Conservation (phyloP, 192 early-diverging fungal genomes). For the Glomus cerebriforme region DNA sequence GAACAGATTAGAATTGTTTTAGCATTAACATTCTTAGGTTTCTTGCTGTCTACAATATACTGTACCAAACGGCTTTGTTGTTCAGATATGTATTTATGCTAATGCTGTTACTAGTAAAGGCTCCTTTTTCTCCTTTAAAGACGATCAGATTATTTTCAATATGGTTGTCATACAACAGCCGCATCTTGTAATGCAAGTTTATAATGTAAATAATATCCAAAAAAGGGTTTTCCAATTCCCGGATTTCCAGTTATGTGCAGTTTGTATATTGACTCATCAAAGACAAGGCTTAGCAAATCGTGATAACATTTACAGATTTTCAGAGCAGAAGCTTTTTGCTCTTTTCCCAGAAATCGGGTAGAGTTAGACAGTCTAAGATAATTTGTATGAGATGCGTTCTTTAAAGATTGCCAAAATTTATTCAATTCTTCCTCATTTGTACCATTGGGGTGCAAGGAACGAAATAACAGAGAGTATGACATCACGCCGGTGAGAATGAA, state of each 20-base stretch:
- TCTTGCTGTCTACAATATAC: conserved; percentile 19
- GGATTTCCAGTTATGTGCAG: not conserved
- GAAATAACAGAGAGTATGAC: no score
- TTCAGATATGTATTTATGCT: not conserved
- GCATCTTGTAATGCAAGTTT: not conserved
- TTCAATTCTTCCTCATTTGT: not conserved
- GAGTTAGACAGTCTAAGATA: not conserved
- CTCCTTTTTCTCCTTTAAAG: not conserved
- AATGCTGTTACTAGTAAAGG: not conserved
- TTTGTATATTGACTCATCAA: not conserved
- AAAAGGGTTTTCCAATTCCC: conserved; percentile 17
- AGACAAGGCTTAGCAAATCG: not conserved
- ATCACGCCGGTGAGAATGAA: no score
- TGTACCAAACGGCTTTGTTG: not conserved
- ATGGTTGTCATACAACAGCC: not conserved
- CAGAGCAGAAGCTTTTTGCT: not conserved
- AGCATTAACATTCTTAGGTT: not conserved
- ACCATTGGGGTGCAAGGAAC: no score
- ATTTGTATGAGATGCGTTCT: not conserved
- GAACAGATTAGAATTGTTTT: conserved; percentile 29
- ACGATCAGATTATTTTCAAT: not conserved
- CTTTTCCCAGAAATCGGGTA: not conserved
- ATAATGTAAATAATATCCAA: conserved; percentile 13
- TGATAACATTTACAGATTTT: conserved; percentile 12
- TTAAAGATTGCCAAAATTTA: conserved; percentile 10